Evolutionary conservation across 192 early-diverging fungal species (phyloP).

Genomic region (Chytriomyces confervae): DNA sequence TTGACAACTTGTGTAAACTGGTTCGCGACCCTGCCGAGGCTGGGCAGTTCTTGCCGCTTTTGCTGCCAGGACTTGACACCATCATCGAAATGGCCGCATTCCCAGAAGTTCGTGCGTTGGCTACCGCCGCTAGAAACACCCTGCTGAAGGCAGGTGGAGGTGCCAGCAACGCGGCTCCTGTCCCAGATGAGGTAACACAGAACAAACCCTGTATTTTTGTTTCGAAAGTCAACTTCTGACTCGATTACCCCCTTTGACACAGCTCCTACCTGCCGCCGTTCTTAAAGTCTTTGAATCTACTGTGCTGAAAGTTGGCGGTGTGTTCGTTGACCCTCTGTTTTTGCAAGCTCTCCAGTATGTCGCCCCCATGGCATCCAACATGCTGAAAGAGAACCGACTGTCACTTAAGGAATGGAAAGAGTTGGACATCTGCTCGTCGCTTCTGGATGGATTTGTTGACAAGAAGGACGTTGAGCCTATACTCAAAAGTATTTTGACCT

Average conservation of each 20-base stretch:
- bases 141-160: slow-evolving; percentile 58
- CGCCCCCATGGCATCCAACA: slow-evolving; percentile 21
- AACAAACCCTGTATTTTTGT: background rate
- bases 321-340: slow-evolving; percentile 43
- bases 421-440: slow-evolving; percentile 35
- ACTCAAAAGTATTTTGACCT: slow-evolving; percentile 16
- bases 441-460: slow-evolving; percentile 41
- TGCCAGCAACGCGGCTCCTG: background rate
- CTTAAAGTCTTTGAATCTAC: slow-evolving; percentile 26
- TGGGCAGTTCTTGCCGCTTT: slow-evolving; percentile 78
- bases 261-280: slow-evolving; percentile 32
- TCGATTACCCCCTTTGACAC: background rate
- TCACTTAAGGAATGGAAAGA: slow-evolving; percentile 45
- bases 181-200: slow-evolving; percentile 28
- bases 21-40: slow-evolving; percentile 76
- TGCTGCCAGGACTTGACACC: slow-evolving; percentile 75
- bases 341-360: slow-evolving; percentile 34
- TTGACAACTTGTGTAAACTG: slow-evolving; percentile 85
- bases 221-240: background rate
- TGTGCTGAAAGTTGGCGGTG: slow-evolving; percentile 22
- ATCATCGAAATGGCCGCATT: slow-evolving; percentile 76
- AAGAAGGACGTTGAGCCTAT: slow-evolving; percentile 23
- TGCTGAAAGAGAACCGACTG: slow-evolving; percentile 33
- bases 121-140: slow-evolving; percentile 69
- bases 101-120: slow-evolving; percentile 66